These are phyloP conservation scores for Ophiosphaerella herpotricha DNA, from an alignment of 2,329 filamentous ascomycete genomes.

Conservation along the genomic window DNA sequence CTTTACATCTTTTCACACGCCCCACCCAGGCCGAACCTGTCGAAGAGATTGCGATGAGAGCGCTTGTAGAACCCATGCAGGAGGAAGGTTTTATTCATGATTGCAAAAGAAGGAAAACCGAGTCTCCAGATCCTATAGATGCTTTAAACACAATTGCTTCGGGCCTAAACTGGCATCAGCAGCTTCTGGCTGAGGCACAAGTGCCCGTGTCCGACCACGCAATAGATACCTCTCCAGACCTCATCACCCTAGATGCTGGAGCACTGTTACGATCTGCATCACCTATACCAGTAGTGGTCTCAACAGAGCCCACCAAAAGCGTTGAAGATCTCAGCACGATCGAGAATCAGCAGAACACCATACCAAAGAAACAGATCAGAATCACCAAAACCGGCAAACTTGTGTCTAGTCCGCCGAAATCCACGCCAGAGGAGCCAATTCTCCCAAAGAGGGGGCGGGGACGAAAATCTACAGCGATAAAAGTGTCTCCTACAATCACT, in stretches of 20 bases:
- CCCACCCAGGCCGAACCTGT: background rate
- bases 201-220: background rate
- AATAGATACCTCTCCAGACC: background rate
- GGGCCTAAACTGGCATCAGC: conserved; percentile 31
- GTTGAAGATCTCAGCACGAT: background rate
- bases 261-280: background rate
- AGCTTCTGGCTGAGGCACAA: conserved; percentile 32
- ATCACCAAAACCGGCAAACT: conserved; percentile 53
- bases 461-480: conserved; percentile 25
- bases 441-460: conserved; percentile 54
- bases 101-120: conserved; percentile 44
- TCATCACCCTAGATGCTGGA: background rate
- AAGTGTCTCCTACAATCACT: conserved; percentile 51
- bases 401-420: conserved; percentile 46
- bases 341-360: conserved; percentile 6
- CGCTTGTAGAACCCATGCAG: conserved; percentile 15
- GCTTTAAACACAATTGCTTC: background rate
- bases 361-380: conserved; percentile 44
- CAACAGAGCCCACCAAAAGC: background rate
- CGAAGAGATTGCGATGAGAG: conserved; percentile 1
- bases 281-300: background rate
- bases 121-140: conserved; percentile 24
- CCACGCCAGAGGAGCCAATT: conserved; percentile 12
- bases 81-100: conserved; percentile 36
- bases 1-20: conserved; percentile 33